Conservation (phyloP, 2,329 filamentous ascomycete genomes). For the Blumeria graminis region DNA sequence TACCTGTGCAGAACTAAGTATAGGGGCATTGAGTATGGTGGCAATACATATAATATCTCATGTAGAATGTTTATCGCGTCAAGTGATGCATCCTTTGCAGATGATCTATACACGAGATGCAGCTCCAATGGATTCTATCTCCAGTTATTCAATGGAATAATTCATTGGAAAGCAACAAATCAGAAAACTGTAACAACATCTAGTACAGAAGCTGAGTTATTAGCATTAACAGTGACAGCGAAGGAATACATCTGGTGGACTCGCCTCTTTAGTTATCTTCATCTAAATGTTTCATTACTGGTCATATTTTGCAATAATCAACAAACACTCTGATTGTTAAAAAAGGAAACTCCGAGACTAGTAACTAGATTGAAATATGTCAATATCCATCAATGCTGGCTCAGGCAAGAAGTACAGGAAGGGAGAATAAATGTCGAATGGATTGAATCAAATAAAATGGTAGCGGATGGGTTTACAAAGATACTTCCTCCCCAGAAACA, state of each 20-base stretch:
- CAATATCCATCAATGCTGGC: constrained; percentile 11
- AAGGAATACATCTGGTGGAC: neutral
- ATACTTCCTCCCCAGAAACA: constrained; percentile 1
- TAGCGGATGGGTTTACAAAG: constrained; percentile 10
- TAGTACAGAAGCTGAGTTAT: neutral
- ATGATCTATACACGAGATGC: neutral
- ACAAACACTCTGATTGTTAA: constrained; percentile 4
- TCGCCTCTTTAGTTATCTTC: neutral
- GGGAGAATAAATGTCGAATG: constrained; percentile 8
- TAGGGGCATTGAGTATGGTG: neutral
- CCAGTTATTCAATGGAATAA: constrained; percentile 1
- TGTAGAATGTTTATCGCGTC: neutral
- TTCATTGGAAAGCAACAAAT: constrained; percentile 1
- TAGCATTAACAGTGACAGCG: neutral
- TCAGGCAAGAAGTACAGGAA: constrained; percentile 9
- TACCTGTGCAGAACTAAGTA: neutral
- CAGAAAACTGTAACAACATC: neutral
- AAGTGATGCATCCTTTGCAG: neutral
- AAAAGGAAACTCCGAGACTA: constrained; percentile 3
- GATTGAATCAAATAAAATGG: constrained; percentile 7
- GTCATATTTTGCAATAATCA: constrained; percentile 1
- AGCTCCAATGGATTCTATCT: neutral
- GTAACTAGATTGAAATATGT: constrained; percentile 9
- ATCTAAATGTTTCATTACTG: neutral
- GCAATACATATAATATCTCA: neutral